Conservation (phyloP, 2,329 filamentous ascomycete species). For the Aspergillus ochraceus region DNA sequence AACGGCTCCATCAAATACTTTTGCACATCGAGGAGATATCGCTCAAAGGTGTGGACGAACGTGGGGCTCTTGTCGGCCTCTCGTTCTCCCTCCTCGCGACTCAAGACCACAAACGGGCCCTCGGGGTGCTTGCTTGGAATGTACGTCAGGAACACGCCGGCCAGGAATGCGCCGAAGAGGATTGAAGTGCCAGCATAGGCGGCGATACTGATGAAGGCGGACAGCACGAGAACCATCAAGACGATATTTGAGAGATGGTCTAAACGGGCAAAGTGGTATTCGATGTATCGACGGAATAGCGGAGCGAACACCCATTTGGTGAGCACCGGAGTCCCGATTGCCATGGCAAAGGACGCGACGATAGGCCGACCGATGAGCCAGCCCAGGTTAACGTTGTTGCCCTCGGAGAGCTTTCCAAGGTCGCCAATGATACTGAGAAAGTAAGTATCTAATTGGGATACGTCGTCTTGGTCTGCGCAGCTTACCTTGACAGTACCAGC, state of each 20-base stretch:
- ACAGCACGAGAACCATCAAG: slow-evolving; percentile 37
- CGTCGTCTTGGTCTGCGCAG: neutral
- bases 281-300: slow-evolving; percentile 36
- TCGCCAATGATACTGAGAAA: slow-evolving; percentile 35
- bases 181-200: slow-evolving; percentile 40
- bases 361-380: slow-evolving; percentile 43
- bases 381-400: slow-evolving; percentile 29
- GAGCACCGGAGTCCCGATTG: slow-evolving; percentile 34
- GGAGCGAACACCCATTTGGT: slow-evolving; percentile 43
- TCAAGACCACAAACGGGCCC: slow-evolving; percentile 37
- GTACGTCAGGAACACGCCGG: slow-evolving; percentile 38
- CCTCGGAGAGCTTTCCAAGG: slow-evolving; percentile 21
- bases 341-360: slow-evolving; percentile 39
- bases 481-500: slow-evolving; percentile 38
- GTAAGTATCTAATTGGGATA: neutral
- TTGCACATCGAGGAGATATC: slow-evolving; percentile 37
- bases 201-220: slow-evolving; percentile 34
- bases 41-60: slow-evolving; percentile 42
- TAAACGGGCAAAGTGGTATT: slow-evolving; percentile 33
- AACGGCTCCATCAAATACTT: slow-evolving; percentile 34
- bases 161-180: slow-evolving; percentile 40
- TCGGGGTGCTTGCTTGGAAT: slow-evolving; percentile 38
- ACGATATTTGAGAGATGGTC: slow-evolving; percentile 36
- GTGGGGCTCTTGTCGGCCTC: slow-evolving; percentile 36
- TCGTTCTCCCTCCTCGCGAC: slow-evolving; percentile 34